phyloP scores from a whole-genome alignment of 1,284 basidiomycete species.

The Inonotus hispidus region DNA sequence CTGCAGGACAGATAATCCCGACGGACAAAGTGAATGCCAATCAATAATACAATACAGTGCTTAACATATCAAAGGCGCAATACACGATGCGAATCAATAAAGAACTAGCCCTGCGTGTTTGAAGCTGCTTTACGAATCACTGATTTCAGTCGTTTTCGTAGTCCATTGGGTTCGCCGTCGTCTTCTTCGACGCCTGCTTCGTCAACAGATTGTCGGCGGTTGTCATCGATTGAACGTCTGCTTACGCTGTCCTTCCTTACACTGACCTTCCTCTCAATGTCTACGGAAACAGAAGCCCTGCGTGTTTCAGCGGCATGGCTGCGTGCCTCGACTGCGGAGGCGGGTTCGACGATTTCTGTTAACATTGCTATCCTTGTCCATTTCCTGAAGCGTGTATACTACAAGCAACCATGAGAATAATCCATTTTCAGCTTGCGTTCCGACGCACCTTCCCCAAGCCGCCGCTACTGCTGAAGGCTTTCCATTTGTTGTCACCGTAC shows the following conservation, averaged over 20 bases:
- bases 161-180: constrained; percentile 3
- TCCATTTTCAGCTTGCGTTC: not conserved
- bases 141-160: constrained; percentile 15
- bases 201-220: constrained; percentile 6
- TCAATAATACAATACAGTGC: not conserved
- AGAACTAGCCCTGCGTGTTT: not conserved
- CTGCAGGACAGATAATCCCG: no score
- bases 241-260: not conserved
- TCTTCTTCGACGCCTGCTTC: constrained; percentile 2
- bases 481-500: constrained; percentile 97
- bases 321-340: constrained; percentile 14
- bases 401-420: constrained; percentile 2
- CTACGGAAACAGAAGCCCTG: not conserved
- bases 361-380: constrained; percentile 83
- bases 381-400: constrained; percentile 80
- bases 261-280: not conserved
- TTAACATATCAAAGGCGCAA: no score
- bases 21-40: no score
- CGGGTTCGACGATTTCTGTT: constrained; percentile 62
- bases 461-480: constrained; percentile 66
- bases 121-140: constrained; percentile 9
- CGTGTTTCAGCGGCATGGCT: constrained; percentile 3
- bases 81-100: not conserved
- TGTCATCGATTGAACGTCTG: constrained; percentile 3
- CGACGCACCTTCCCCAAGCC: constrained; percentile 73